phyloP scores from a whole-genome alignment of 73 alveolate genomes.

The Paramecium sonneborni region DNA sequence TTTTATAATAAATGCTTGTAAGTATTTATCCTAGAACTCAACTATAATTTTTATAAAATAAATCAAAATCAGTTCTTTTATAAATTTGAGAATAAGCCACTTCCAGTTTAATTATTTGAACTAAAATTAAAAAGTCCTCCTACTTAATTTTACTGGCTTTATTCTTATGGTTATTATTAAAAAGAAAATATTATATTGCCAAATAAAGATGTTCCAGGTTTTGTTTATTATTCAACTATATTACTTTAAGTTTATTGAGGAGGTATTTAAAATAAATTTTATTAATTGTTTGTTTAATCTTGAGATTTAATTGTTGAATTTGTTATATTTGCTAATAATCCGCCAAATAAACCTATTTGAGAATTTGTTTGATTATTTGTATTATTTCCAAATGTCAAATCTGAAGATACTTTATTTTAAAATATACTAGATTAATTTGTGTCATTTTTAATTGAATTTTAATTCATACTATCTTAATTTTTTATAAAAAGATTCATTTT shows the following conservation, averaged over 20 bases:
- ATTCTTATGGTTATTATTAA: background rate
- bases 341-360: background rate
- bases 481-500: background rate
- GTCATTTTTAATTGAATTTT: background rate
- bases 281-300: background rate
- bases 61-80: background rate
- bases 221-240: background rate
- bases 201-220: background rate
- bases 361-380: background rate
- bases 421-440: too few relatives aligned
- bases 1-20: constrained; percentile 15
- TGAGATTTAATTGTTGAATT: background rate
- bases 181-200: background rate
- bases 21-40: background rate
- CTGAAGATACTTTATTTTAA: background rate
- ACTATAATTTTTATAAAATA: background rate
- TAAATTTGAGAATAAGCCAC: background rate
- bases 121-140: background rate
- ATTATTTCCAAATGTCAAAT: background rate
- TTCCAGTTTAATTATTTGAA: background rate
- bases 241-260: background rate
- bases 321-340: background rate
- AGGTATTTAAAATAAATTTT: background rate
- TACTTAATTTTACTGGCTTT: background rate
- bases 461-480: background rate